Percentiles rank a stretch among this genome's conserved stretches.
phyloP scores from a whole-genome alignment of 2,329 filamentous ascomycete genomes.

The Ascochyta viciae-villosae region DNA sequence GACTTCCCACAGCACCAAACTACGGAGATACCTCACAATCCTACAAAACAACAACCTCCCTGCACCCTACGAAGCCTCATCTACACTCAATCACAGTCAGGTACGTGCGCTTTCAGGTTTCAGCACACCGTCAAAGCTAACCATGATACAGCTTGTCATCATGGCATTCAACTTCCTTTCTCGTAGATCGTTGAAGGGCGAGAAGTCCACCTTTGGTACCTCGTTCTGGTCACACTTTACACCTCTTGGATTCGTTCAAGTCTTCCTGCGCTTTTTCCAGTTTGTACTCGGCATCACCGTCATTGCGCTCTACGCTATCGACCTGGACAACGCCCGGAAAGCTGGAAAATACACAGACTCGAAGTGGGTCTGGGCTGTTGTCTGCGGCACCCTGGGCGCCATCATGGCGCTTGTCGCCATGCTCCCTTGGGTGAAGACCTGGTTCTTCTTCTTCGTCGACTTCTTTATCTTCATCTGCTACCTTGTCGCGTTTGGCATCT shows the following conservation, averaged over 20 bases:
- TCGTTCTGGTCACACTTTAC: slow-evolving; percentile 31
- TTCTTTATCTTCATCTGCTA: slow-evolving; percentile 75
- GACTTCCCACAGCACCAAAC: slow-evolving; percentile 1
- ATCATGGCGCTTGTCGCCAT: slow-evolving; percentile 63
- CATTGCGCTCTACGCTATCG: slow-evolving; percentile 69
- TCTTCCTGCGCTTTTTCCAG: slow-evolving; percentile 74
- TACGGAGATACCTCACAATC: not conserved
- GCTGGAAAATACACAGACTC: slow-evolving; percentile 54
- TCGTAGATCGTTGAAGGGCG: slow-evolving; percentile 38
- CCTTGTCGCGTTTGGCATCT: slow-evolving; percentile 82
- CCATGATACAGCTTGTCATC: slow-evolving; percentile 20
- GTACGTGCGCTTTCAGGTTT: not conserved
- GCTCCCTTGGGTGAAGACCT: slow-evolving; percentile 62
- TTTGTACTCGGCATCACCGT: slow-evolving; percentile 79
- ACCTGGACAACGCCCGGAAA: slow-evolving; percentile 46
- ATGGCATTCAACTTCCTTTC: slow-evolving; percentile 44
- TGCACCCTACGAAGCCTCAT: slow-evolving; percentile 1
- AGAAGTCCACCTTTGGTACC: slow-evolving; percentile 36
- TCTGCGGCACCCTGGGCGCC: slow-evolving; percentile 34
- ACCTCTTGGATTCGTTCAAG: slow-evolving; percentile 53
- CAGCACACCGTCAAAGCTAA: not conserved
- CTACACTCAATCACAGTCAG: not conserved
- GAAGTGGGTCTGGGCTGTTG: slow-evolving; percentile 65
- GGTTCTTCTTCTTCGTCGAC: slow-evolving; percentile 71
- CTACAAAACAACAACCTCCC: not conserved